Evolutionary conservation across 1,139 yeast genomes (phyloP), one percentile per base, ranked within the genome.

Genomic region (Geotrichum armillariae): DNA sequence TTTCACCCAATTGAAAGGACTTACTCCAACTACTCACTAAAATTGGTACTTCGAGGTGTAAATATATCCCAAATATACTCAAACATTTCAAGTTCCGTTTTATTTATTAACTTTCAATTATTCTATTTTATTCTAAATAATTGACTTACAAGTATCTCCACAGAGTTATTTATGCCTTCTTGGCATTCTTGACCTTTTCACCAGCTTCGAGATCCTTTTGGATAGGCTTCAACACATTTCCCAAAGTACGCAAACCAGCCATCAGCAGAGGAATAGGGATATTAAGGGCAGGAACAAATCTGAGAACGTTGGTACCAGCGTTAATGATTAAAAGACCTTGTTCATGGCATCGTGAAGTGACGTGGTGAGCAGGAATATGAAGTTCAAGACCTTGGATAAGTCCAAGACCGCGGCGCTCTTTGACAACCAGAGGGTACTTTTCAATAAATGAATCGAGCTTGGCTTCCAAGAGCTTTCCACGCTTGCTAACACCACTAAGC

Each of bases 241-340:
- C 27, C 11, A 48, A 17, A 27, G 41, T 42, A 9, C 23, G 75
- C 51, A 91, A 69, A 21, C 98, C 99, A 58, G 80, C 78, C 37
- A 75, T 74, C 46, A 89, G 80, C 40, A 78, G 79, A 23, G 80
- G 82, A 50, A 83, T 80, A 27, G 83, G 85, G 55, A 90, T 89
- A 60, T 86, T 90, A 65, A 93, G 76, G 3, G 99, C 95, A 20
- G 99, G 99, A 20, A 93, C 94, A 55, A 93, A 75, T 69, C 99
- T 80, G 46, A 93, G 72, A 4, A 94, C 93, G 65, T 90, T 90
- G 64, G 84, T 82, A 47, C 98, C 99, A 12, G 97, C 96, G 39
- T 95, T 85, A 53, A 93, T 86, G 25, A 90, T 79, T 56, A 93
- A 72, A 55, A 93, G 72, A 1, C 98, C 98, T 55, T 80, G 71